phyloP scores from a whole-genome alignment of 2,329 filamentous ascomycete genomes.

The Microsporum canis region DNA sequence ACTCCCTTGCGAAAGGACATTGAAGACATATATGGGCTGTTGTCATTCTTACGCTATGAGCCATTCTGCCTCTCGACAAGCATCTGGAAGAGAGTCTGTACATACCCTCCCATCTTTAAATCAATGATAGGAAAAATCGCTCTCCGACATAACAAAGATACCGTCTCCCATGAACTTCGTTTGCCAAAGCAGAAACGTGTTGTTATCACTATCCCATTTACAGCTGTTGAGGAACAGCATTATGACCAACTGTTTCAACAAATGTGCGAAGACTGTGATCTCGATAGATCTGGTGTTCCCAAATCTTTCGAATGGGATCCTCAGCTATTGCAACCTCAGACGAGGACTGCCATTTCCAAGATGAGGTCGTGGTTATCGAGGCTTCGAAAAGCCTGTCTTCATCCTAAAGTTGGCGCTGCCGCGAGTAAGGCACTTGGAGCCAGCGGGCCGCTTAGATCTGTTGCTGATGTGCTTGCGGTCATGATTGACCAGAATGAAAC shows the following conservation, averaged over 20 bases:
- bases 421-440: conserved; percentile 56
- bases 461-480: conserved; percentile 72
- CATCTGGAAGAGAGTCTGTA: conserved; percentile 58
- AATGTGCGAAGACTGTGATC: conserved; percentile 58
- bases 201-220: conserved; percentile 83
- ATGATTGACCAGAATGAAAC: conserved; percentile 83
- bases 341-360: conserved; percentile 45
- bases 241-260: conserved; percentile 65
- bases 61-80: conserved; percentile 56
- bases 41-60: conserved; percentile 69
- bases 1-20: conserved; percentile 77
- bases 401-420: conserved; percentile 65
- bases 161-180: conserved; percentile 64
- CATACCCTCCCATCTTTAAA: conserved; percentile 53
- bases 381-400: conserved; percentile 70
- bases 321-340: conserved; percentile 26
- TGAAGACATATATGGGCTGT: conserved; percentile 64
- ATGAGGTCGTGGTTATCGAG: conserved; percentile 73
- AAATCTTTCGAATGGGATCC: conserved; percentile 52
- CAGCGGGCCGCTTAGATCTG: conserved; percentile 60
- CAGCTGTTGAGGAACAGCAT: conserved; percentile 79
- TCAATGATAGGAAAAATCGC: conserved; percentile 60
- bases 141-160: conserved; percentile 74
- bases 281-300: conserved; percentile 55
- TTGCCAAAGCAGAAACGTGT: conserved; percentile 75